Conservation (phyloP, 2,329 filamentous ascomycete genomes). For the Chrysosporium keratinophilum region DNA sequence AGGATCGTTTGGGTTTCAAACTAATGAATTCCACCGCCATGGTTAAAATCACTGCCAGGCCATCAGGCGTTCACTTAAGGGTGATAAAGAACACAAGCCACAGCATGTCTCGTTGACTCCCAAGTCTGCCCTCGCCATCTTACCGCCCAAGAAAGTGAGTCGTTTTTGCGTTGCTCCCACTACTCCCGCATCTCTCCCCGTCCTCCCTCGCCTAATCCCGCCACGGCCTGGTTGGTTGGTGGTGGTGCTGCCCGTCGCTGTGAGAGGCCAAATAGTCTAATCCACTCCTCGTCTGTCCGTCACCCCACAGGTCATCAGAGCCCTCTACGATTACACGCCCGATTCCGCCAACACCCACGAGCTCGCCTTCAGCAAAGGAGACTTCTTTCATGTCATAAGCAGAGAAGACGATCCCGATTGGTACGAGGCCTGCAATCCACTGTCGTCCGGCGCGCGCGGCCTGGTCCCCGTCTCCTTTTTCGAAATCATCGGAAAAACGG, state of each 20-base stretch:
- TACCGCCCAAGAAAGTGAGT: conserved; percentile 82
- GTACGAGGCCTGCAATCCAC: conserved; percentile 97
- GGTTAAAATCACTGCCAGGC: conserved; percentile 41
- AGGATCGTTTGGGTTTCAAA: conserved; percentile 6
- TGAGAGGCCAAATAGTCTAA: conserved; percentile 15
- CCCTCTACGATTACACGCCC: conserved; percentile 84
- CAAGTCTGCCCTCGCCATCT: conserved; percentile 78
- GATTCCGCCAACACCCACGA: conserved; percentile 56
- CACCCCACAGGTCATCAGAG: conserved; percentile 66
- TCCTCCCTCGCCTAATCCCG: conserved; percentile 7
- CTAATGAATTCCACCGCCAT: conserved; percentile 8
- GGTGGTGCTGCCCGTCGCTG: conserved; percentile 7
- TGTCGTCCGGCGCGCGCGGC: conserved; percentile 70
- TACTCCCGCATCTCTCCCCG: too few species aligned
- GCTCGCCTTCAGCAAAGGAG: conserved; percentile 83
- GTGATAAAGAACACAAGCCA: conserved; percentile 63
- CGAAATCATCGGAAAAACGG: conserved; percentile 81
- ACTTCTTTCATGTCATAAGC: conserved; percentile 96
- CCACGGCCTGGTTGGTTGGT: conserved; percentile 2
- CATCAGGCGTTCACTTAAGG: conserved; percentile 80
- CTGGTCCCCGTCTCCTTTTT: conserved; percentile 92
- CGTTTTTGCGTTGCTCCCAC: conserved; percentile 11
- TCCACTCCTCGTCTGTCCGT: conserved; percentile 11
- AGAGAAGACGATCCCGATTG: conserved; percentile 90
- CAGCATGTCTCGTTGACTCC: conserved; percentile 64